These are phyloP conservation scores for Nitzschia putrida DNA, from an alignment of 108 stramenopile species.

Conservation along the genomic window DNA sequence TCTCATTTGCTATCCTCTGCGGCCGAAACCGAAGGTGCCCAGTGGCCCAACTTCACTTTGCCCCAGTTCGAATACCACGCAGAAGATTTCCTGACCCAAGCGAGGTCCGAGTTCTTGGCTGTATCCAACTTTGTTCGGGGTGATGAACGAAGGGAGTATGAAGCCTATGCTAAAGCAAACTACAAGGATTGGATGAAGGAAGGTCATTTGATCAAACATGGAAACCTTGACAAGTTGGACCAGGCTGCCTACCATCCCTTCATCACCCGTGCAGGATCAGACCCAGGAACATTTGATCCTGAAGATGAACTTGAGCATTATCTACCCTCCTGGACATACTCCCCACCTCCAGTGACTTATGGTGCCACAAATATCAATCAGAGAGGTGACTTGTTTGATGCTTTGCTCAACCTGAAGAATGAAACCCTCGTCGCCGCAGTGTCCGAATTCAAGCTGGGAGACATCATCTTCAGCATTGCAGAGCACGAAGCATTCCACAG, in stretches of 20 bases:
- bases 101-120: background rate
- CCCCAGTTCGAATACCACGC: constrained; percentile 7
- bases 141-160: background rate
- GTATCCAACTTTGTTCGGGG: background rate
- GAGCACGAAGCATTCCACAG: constrained; percentile 6
- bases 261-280: constrained; percentile 11
- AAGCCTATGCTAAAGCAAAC: background rate
- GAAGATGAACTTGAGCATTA: constrained; percentile 4
- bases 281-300: constrained; percentile 2
- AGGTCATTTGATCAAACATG: background rate
- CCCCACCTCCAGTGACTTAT: constrained; percentile 7
- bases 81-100: background rate
- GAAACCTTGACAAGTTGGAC: background rate
- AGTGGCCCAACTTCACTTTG: constrained; percentile 3
- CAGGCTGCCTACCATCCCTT: constrained; percentile 8
- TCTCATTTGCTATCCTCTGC: constrained; percentile 1
- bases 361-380: constrained; percentile 7
- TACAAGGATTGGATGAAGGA: constrained; percentile 5
- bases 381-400: constrained; percentile 1
- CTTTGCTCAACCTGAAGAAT: background rate
- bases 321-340: constrained; percentile 1
- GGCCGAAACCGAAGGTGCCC: background rate
- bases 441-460: background rate
- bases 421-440: background rate
- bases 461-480: constrained; percentile 4